Percentiles rank a stretch among this genome's conserved stretches.
phyloP scores from a whole-genome alignment of 345 rosid species.

The Syzygium aqueum region DNA sequence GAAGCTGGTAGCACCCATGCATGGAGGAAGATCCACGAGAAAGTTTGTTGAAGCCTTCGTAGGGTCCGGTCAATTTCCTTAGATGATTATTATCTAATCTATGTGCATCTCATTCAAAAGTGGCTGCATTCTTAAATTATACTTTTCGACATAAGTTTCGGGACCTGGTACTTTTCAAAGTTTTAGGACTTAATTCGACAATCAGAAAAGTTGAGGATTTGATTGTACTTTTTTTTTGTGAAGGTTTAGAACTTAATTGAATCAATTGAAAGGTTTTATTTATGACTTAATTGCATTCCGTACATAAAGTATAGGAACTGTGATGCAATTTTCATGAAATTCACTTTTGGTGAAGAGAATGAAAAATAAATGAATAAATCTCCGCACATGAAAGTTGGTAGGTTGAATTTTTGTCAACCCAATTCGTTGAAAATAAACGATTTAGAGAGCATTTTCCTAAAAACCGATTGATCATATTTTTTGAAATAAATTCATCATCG shows the following conservation, averaged over 20 bases:
- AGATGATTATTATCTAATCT: neutral
- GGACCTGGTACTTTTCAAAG: too few relatives aligned
- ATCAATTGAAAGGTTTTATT: too few relatives aligned
- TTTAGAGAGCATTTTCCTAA: too few relatives aligned
- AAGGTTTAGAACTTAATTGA: neutral
- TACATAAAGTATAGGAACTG: neutral
- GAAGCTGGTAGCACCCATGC: neutral
- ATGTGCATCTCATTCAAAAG: neutral
- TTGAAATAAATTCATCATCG: too few relatives aligned
- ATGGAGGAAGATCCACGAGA: neutral
- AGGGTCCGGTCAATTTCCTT: neutral
- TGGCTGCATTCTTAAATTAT: neutral
- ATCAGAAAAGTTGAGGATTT: neutral
- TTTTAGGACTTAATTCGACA: neutral
- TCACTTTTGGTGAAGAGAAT: neutral
- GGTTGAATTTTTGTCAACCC: neutral
- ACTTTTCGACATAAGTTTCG: too few relatives aligned
- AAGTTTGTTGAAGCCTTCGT: neutral
- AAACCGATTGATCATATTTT: too few relatives aligned
- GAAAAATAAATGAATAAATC: too few relatives aligned
- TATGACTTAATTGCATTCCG: too few relatives aligned
- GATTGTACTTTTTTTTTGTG: neutral
- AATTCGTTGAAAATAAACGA: neutral
- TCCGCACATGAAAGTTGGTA: neutral
- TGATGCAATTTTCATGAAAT: neutral